phyloP scores from a whole-genome alignment of 2,329 filamentous ascomycete species.

The Pestalotiopsis sp. region DNA sequence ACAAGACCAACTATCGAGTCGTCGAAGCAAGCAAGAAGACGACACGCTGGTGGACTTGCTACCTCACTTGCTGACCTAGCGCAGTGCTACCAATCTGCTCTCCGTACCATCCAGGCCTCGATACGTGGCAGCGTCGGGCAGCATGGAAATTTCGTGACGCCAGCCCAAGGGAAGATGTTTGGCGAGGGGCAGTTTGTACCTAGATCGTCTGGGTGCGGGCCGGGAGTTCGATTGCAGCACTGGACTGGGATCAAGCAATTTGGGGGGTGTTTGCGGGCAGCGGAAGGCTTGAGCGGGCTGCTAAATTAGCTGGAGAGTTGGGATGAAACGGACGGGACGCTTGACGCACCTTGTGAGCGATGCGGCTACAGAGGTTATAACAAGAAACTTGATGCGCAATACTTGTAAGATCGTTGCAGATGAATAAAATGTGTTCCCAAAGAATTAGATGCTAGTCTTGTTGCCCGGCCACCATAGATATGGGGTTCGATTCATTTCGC shows the following conservation, averaged over 20 bases:
- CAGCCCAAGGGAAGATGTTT: background rate
- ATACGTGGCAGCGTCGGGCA: conserved; percentile 1
- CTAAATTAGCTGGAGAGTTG: background rate
- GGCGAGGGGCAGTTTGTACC: background rate
- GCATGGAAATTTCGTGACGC: background rate
- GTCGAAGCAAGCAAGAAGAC: background rate
- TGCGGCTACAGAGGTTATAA: background rate
- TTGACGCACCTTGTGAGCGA: background rate
- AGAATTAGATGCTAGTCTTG: background rate
- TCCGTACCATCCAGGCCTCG: background rate
- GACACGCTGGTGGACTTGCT: background rate
- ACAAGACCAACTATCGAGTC: background rate
- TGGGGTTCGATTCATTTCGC: background rate
- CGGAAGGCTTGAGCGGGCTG: background rate
- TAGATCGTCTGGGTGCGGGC: background rate
- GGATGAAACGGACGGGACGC: background rate
- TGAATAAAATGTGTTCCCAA: background rate
- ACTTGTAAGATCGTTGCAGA: background rate
- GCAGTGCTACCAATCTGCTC: background rate
- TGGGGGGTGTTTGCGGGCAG: background rate
- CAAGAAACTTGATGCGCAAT: background rate
- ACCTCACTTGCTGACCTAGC: background rate
- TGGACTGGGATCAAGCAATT: background rate
- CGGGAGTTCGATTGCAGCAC: background rate
- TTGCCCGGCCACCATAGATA: background rate